Evolutionary conservation across 2,329 filamentous ascomycete genomes (phyloP).

Genomic region (Fusarium bactridioides): DNA sequence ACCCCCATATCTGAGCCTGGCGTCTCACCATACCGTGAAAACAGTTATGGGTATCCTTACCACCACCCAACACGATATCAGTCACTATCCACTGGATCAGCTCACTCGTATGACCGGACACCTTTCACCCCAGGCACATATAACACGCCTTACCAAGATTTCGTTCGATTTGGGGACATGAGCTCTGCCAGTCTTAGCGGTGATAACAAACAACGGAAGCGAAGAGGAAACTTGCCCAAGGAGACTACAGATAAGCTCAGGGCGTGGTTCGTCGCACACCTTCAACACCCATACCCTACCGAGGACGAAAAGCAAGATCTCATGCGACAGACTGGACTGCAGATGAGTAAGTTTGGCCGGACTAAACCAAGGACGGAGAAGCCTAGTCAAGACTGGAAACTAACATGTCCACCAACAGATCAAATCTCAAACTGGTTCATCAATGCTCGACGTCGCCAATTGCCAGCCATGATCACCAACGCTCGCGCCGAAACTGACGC

Average conservation of each 20-base stretch:
- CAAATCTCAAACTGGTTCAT: constrained; percentile 86
- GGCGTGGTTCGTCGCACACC: constrained; percentile 79
- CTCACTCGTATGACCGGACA: constrained; percentile 53
- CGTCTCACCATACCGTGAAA: constrained; percentile 45
- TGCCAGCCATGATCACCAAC: constrained; percentile 67
- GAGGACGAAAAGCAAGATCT: constrained; percentile 88
- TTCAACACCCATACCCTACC: constrained; percentile 84
- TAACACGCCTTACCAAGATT: constrained; percentile 52
- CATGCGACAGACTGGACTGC: constrained; percentile 77
- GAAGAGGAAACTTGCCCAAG: constrained; percentile 89
- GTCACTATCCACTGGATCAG: constrained; percentile 55
- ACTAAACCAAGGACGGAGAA: neutral
- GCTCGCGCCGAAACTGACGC: constrained; percentile 61
- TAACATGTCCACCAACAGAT: constrained; percentile 51
- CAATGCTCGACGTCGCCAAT: constrained; percentile 73
- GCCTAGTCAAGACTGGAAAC: neutral
- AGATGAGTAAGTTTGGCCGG: constrained; percentile 70
- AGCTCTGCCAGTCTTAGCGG: constrained; percentile 48
- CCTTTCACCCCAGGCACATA: constrained; percentile 55
- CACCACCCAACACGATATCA: constrained; percentile 56
- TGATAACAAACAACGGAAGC: constrained; percentile 64
- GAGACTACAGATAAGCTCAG: constrained; percentile 84
- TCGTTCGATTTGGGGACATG: constrained; percentile 53
- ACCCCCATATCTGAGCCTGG: constrained; percentile 45
- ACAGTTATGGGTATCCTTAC: constrained; percentile 50